These are phyloP conservation scores for Bipolaris victoriae DNA, from an alignment of 2,329 filamentous ascomycete genomes.

Conservation along the genomic window DNA sequence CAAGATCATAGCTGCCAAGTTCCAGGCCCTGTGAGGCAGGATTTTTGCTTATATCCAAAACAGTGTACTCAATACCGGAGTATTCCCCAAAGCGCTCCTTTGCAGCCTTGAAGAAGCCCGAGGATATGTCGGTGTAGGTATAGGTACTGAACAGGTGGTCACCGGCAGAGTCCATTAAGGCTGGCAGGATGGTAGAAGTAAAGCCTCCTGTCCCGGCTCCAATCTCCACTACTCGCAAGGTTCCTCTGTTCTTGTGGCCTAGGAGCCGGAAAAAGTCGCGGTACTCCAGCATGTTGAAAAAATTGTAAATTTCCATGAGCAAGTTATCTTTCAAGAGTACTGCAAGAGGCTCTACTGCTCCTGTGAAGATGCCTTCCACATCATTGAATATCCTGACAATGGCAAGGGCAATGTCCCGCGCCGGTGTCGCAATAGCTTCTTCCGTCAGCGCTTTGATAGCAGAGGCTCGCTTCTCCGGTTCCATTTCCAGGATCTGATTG, in stretches of 20 bases:
- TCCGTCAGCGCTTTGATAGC: no score
- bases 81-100: background rate
- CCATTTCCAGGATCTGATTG: no score
- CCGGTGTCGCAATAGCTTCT: background rate
- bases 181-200: background rate
- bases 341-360: background rate
- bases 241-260: background rate
- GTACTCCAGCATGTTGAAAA: background rate
- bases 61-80: background rate
- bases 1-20: background rate
- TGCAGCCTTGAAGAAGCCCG: conserved; percentile 12
- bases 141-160: conserved; percentile 2
- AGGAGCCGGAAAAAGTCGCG: background rate
- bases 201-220: conserved; percentile 1
- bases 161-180: background rate
- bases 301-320: background rate
- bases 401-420: background rate
- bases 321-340: background rate
- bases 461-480: no score
- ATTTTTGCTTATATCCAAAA: background rate
- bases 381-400: conserved; percentile 1
- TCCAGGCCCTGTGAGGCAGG: background rate
- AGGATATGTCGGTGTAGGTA: conserved; percentile 22
- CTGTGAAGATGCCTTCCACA: conserved; percentile 1
- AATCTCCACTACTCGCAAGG: conserved; percentile 2